A percentile compares a stretch with the other conserved stretches of the same genome.
Evolutionary conservation across 257 asterid species (phyloP).

Genomic region (Solanum neorickii): DNA sequence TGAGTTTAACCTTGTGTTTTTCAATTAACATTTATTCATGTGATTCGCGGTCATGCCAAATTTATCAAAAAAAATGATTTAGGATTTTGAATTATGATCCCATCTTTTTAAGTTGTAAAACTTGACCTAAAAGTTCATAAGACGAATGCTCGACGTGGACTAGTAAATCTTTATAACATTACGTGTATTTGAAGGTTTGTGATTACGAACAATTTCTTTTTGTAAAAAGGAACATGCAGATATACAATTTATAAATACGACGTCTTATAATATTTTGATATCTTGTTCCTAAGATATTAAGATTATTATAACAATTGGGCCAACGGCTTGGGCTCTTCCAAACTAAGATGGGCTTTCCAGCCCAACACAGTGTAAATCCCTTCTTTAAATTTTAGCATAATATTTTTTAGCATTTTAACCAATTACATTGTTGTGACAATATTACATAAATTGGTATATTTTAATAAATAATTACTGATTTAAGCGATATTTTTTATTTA

Average conservation of each 20-base stretch:
- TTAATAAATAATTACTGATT: too few relatives aligned
- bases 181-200: background rate
- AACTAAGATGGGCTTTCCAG: background rate
- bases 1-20: background rate
- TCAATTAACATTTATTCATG: too few relatives aligned
- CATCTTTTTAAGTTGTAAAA: too few relatives aligned
- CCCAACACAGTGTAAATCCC: background rate
- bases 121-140: background rate
- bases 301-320: background rate
- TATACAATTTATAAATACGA: background rate
- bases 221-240: background rate
- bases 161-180: background rate
- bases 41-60: too few relatives aligned
- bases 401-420: background rate
- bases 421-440: background rate
- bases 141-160: background rate
- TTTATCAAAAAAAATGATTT: too few relatives aligned
- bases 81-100: background rate
- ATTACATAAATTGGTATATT: too few relatives aligned
- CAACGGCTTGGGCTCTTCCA: background rate
- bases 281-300: too few relatives aligned
- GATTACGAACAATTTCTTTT: background rate
- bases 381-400: background rate
- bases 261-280: background rate
- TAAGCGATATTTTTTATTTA: too few relatives aligned